Conservation (phyloP, 345 rosid species). For the Noccaea caerulescens region DNA sequence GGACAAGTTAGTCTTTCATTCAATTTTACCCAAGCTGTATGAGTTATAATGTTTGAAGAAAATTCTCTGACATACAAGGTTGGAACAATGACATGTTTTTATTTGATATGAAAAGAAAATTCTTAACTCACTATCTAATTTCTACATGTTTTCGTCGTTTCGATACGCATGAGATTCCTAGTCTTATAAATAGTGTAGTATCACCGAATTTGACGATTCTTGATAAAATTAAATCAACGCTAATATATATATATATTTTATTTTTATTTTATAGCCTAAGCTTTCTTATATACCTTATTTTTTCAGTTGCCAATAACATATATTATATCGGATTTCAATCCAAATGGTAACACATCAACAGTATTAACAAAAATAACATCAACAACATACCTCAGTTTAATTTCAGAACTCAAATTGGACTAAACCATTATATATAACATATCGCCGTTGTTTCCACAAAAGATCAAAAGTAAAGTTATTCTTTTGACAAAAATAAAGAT, state of each 20-base stretch:
- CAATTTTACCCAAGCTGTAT: background rate
- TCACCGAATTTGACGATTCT: background rate
- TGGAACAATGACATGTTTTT: background rate
- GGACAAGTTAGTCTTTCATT: background rate
- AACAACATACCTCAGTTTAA: too few species aligned
- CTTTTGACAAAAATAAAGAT: slow-evolving; percentile 19
- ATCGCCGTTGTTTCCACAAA: slow-evolving; percentile 18
- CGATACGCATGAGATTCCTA: background rate
- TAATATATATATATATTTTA: too few species aligned
- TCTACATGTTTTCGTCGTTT: too few species aligned
- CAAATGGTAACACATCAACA: too few species aligned
- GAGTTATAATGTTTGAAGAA: background rate
- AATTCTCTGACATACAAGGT: background rate
- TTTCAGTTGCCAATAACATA: too few species aligned
- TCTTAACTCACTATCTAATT: too few species aligned
- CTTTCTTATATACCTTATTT: too few species aligned
- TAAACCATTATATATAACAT: background rate
- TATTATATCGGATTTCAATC: too few species aligned
- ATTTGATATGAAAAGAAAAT: too few species aligned
- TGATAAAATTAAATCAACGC: background rate
- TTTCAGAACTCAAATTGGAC: background rate
- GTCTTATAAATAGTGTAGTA: background rate
- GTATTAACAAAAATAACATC: too few species aligned
- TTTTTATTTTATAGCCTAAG: too few species aligned
- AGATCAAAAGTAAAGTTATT: slow-evolving; percentile 12